A percentile compares a stretch with the other conserved stretches of the same genome.
Evolutionary conservation across 192 early-diverging fungal genomes (phyloP).

Genomic region (Gryganskiella cystojenkinii): DNA sequence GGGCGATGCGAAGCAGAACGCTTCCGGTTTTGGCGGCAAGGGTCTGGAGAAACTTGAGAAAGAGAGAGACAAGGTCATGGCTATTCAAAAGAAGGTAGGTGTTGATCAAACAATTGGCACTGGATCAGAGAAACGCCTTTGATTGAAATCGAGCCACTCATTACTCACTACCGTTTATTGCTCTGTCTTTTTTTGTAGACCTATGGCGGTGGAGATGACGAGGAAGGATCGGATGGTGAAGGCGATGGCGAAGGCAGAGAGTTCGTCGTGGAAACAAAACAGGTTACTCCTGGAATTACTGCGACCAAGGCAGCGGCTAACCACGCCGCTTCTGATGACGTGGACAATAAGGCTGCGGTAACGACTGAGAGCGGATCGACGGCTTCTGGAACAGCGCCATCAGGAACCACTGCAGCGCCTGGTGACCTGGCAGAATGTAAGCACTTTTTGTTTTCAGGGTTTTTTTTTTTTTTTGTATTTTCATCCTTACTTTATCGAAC

Average conservation of each 20-base stretch:
- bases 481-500: background rate
- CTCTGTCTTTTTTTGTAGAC: constrained; percentile 47
- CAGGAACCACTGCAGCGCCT: constrained; percentile 4
- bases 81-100: constrained; percentile 86
- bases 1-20: constrained; percentile 74
- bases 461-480: background rate
- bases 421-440: constrained; percentile 32
- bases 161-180: too few species aligned
- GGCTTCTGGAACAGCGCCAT: background rate
- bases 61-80: constrained; percentile 89
- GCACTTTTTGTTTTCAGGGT: background rate
- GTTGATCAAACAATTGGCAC: background rate
- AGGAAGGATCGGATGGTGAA: constrained; percentile 76
- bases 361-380: background rate
- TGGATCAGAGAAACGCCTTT: too few species aligned
- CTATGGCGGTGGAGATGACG: constrained; percentile 77
- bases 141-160: too few species aligned
- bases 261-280: constrained; percentile 51
- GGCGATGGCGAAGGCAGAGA: constrained; percentile 63
- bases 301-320: constrained; percentile 46
- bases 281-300: constrained; percentile 52
- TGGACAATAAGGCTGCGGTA: constrained; percentile 3
- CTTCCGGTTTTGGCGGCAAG: constrained; percentile 95
- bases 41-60: constrained; percentile 95
- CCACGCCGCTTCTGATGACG: constrained; percentile 17